Evolutionary conservation across 1,284 basidiomycete species (phyloP), one percentile per base, ranked within the genome.

Genomic region (Tilletia indica): DNA sequence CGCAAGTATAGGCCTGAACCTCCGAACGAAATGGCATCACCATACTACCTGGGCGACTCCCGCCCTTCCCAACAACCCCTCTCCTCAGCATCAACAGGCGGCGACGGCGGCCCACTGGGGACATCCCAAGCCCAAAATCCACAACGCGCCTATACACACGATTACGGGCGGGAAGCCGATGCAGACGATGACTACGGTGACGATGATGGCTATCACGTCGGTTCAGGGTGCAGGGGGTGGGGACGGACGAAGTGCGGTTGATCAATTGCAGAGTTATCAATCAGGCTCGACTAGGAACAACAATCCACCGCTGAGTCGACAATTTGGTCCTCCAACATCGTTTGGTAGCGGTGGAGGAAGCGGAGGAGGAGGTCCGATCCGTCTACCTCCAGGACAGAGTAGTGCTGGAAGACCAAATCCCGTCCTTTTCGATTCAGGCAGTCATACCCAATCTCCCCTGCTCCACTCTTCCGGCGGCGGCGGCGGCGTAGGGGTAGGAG

Each of bases 11-110:
- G 25, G 25, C 25, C 25, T 3, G 42, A 45, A 45, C 42, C 42
- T 9, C 9, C 42, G 14, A 45, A 45, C 42, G 42, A 38, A 34
- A 64, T 64, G 61, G 31, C 61, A 34, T 64, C 61, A 9, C 61
- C 61, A 39, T 64, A 64, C 61, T 64, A 64, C 34, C 61, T 64
- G 16, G 61, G 61, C 31, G 61, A 64, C 16, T 38, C 61, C 14
- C 16, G 61, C 42, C 42, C 42, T 8, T 9, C 42, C 14, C 42
- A 8, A 45, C 42, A 8, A 9, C 42, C 42, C 42, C 6, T 14
- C 42, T 45, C 42, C 42, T 45, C 31, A 38, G 61, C 34, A 12
- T 3, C 36, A 38, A 38, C 61, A 21, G 58, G 16, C 58, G 58
- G 58, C 16, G n/a, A 14, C 58, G n/a, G 21, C 21, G n/a, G 25